These are phyloP conservation scores for Daldinia eschscholtzii DNA, from an alignment of 2,329 filamentous ascomycete species.

Conservation along the genomic window DNA sequence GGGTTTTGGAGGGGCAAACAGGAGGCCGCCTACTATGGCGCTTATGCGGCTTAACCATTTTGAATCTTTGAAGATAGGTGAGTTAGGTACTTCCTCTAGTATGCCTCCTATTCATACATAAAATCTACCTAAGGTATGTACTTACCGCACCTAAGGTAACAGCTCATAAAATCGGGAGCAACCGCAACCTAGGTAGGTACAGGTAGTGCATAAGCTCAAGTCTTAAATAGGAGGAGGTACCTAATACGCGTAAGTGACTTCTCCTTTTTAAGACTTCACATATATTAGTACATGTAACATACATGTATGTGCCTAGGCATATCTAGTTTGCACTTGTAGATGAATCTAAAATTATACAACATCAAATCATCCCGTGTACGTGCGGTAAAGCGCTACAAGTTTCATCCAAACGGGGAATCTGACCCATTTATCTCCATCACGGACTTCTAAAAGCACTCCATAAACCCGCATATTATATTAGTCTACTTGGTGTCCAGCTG, in stretches of 20 bases:
- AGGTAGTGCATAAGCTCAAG: background rate
- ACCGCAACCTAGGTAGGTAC: background rate
- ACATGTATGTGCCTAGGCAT: too few species aligned
- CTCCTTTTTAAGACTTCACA: background rate
- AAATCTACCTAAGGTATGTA: too few species aligned
- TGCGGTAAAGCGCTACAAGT: background rate
- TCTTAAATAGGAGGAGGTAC: background rate
- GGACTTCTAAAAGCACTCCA: background rate
- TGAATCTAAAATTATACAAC: background rate
- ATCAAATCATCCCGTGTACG: too few species aligned
- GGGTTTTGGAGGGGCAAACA: slow-evolving; percentile 9
- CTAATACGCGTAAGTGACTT: background rate
- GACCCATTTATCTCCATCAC: slow-evolving; percentile 2
- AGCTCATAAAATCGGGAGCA: background rate
- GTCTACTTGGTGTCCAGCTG: background rate
- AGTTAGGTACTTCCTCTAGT: background rate
- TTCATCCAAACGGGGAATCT: background rate
- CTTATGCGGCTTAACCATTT: slow-evolving; percentile 16
- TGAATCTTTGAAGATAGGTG: background rate
- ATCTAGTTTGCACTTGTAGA: background rate
- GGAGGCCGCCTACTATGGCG: slow-evolving; percentile 28
- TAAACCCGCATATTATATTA: slow-evolving; percentile 3
- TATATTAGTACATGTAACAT: too few species aligned
- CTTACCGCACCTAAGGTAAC: background rate
- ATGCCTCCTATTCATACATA: background rate